These are phyloP conservation scores for Panellus pusillus DNA, from an alignment of 768 basidiomycete species.

Conservation along the genomic window DNA sequence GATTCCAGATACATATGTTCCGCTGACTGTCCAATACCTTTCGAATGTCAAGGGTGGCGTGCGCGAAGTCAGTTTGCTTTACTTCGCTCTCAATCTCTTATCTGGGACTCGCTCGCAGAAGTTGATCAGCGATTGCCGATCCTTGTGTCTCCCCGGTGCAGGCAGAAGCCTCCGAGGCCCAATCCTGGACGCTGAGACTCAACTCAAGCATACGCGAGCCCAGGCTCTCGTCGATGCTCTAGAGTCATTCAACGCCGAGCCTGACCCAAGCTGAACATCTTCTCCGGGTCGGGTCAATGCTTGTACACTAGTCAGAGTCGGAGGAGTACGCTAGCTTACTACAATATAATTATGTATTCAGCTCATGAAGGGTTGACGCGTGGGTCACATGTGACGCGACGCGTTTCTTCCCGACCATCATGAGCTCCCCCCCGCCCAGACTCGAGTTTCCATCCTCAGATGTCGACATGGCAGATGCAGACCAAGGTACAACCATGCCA, in stretches of 20 bases:
- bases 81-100: too few relatives aligned
- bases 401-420: slow-evolving; percentile 26
- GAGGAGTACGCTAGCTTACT: too few relatives aligned
- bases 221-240: slow-evolving; percentile 14
- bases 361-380: too few relatives aligned
- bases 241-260: background rate
- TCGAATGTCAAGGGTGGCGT: slow-evolving; percentile 48
- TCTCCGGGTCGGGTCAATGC: too few relatives aligned
- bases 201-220: slow-evolving; percentile 5
- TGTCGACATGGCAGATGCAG: slow-evolving; percentile 50
- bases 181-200: background rate
- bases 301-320: too few relatives aligned
- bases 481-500: slow-evolving; percentile 38
- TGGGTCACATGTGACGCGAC: background rate
- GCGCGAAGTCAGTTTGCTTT: slow-evolving; percentile 34
- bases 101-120: background rate
- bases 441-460: slow-evolving; percentile 68
- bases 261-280: too few relatives aligned
- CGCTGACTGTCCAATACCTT: slow-evolving; percentile 47
- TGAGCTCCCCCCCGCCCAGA: slow-evolving; percentile 68
- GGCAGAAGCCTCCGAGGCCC: background rate
- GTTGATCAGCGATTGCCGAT: slow-evolving; percentile 9
- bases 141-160: background rate
- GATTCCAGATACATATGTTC: slow-evolving; percentile 55
- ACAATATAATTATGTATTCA: too few relatives aligned